These are phyloP conservation scores for Funneliformis caledonium DNA, from an alignment of 371 early-diverging fungal genomes.

Conservation along the genomic window DNA sequence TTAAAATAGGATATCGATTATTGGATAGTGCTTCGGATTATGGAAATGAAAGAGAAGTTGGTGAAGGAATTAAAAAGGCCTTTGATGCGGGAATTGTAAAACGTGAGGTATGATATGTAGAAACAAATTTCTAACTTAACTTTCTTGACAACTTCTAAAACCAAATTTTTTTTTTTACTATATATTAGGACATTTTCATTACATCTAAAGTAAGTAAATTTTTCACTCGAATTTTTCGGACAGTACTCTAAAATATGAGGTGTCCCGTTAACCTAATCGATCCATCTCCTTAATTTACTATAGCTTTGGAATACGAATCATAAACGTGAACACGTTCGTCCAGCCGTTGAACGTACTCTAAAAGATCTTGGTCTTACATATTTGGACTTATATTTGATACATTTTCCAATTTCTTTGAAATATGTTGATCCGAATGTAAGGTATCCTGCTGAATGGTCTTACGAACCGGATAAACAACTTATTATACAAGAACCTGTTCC, in stretches of 20 bases:
- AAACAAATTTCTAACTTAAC: not conserved
- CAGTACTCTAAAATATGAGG: too few species aligned
- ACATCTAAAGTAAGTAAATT: slow-evolving; percentile 66
- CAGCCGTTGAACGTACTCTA: slow-evolving; percentile 47
- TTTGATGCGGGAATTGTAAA: slow-evolving; percentile 62
- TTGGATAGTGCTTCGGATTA: slow-evolving; percentile 52
- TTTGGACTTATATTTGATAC: slow-evolving; percentile 78
- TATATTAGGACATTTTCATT: slow-evolving; percentile 60
- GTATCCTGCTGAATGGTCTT: slow-evolving; percentile 47
- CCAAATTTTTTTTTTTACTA: not conserved
- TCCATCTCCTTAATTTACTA: not conserved
- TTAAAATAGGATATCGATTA: slow-evolving; percentile 45
- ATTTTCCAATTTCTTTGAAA: slow-evolving; percentile 65
- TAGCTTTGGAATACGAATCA: slow-evolving; percentile 58
- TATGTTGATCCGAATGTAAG: slow-evolving; percentile 45
- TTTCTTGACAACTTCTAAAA: not conserved
- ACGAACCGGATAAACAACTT: slow-evolving; percentile 46
- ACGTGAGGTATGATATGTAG: slow-evolving; percentile 51
- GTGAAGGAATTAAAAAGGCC: slow-evolving; percentile 58
- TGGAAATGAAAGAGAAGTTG: slow-evolving; percentile 70
- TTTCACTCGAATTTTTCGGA: too few species aligned
- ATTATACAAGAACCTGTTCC: slow-evolving; percentile 40
- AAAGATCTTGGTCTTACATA: slow-evolving; percentile 61
- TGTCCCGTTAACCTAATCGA: not conserved
- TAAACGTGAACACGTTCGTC: slow-evolving; percentile 47